Conservation (phyloP, 2,329 filamentous ascomycete genomes). For the Curvularia sp. region DNA sequence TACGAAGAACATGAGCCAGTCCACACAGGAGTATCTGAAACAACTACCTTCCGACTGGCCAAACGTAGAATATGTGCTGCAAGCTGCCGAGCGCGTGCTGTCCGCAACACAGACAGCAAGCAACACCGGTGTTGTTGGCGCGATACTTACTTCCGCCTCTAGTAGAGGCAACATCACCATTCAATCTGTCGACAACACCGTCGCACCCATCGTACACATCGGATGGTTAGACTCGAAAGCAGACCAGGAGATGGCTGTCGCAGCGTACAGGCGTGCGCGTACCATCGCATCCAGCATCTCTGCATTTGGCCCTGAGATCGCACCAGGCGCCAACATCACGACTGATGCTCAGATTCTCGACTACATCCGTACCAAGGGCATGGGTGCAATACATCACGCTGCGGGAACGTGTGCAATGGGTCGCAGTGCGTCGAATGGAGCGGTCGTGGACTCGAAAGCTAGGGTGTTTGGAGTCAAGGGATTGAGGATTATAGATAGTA, state of each 20-base stretch:
- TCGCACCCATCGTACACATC: conserved; percentile 6
- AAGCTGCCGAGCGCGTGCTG: conserved; percentile 7
- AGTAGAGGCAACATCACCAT: conserved; percentile 15
- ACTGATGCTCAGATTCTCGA: conserved; percentile 14
- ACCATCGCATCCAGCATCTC: conserved; percentile 11
- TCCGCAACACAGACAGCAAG: conserved; percentile 2
- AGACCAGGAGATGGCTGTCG: conserved; percentile 16
- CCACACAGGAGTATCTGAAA: conserved; percentile 8
- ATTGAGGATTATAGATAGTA: conserved; percentile 13
- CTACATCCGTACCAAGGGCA: conserved; percentile 12
- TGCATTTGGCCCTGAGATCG: conserved; percentile 13
- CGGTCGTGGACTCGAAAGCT: conserved; percentile 14
- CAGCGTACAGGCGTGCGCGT: conserved; percentile 13
- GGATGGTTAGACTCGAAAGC: conserved; percentile 13
- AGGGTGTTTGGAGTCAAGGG: conserved; percentile 16
- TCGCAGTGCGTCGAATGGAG: not conserved
- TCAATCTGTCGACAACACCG: conserved; percentile 10
- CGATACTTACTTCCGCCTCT: conserved; percentile 9
- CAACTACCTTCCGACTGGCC: conserved; percentile 12
- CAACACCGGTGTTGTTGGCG: conserved; percentile 13
- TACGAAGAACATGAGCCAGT: conserved; percentile 11
- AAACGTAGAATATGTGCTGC: conserved; percentile 10
- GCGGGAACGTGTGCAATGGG: conserved; percentile 13
- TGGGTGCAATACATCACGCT: conserved; percentile 13
- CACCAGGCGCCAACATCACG: conserved; percentile 11